Conservation (phyloP, 768 basidiomycete genomes). For the Lactifluus pinguis region DNA sequence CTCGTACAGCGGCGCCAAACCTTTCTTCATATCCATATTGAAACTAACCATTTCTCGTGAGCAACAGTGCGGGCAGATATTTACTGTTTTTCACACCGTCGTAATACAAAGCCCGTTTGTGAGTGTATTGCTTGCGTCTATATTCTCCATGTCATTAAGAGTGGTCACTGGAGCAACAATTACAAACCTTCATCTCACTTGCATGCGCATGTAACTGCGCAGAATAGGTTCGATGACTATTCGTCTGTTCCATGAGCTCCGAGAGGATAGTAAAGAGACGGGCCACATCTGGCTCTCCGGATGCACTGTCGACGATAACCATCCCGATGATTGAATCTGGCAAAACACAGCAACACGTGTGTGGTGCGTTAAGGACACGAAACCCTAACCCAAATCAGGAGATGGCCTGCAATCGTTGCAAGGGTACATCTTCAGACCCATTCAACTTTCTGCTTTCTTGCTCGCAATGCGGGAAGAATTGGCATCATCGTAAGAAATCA, state of each 20-base stretch:
- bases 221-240: constrained; percentile 65
- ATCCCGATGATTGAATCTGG: constrained; percentile 24
- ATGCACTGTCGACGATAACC: constrained; percentile 43
- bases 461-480: constrained; percentile 26
- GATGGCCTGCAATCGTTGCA: constrained; percentile 20
- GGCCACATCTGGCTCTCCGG: constrained; percentile 47
- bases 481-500: constrained; percentile 28
- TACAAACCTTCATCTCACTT: constrained; percentile 67
- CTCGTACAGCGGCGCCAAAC: constrained; percentile 30
- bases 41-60: constrained; percentile 40
- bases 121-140: constrained; percentile 84
- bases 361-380: not conserved
- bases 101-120: constrained; percentile 85
- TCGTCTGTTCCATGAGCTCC: constrained; percentile 79
- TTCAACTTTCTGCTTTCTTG: constrained; percentile 29
- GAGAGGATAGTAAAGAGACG: constrained; percentile 60
- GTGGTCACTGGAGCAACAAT: not conserved
- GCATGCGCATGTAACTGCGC: constrained; percentile 64
- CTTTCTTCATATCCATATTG: constrained; percentile 83
- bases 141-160: not conserved
- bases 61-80: not conserved
- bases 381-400: constrained; percentile 22
- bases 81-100: constrained; percentile 42
- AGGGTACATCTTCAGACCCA: constrained; percentile 15
- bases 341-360: not conserved